These are phyloP conservation scores for Eucalyptus urophylla DNA, from an alignment of 345 rosid genomes.

Conservation along the genomic window DNA sequence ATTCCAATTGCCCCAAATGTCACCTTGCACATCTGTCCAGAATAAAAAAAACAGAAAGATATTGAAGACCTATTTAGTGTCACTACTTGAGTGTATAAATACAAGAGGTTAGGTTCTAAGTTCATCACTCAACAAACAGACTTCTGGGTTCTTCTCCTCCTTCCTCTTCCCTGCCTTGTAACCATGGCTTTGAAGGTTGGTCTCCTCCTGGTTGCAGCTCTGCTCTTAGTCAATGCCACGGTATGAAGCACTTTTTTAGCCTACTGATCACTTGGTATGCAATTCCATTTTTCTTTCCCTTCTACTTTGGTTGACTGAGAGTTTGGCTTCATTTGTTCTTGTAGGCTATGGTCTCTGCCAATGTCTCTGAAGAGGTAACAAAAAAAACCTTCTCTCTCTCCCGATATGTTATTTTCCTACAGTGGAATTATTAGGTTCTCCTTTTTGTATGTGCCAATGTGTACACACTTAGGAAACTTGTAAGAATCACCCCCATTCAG, in stretches of 20 bases:
- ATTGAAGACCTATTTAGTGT: not conserved
- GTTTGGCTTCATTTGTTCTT: not conserved
- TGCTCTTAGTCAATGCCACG: not conserved
- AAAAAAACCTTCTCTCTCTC: not conserved
- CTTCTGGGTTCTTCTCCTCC: not conserved
- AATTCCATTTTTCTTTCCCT: not conserved
- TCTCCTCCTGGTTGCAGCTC: not conserved
- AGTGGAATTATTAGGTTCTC: not conserved
- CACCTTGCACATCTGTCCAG: not conserved
- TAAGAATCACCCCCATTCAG: not conserved
- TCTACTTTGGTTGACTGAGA: not conserved
- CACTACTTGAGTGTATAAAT: not conserved
- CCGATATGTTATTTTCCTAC: not conserved
- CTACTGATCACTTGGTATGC: not conserved
- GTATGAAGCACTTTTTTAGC: not conserved
- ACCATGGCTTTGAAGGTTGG: not conserved
- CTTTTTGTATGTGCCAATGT: not conserved
- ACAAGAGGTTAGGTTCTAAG: not conserved
- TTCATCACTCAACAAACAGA: not conserved
- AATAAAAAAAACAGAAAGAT: not conserved
- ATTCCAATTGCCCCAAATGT: not conserved
- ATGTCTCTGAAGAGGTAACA: not conserved
- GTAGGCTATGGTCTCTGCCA: not conserved
- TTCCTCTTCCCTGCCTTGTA: not conserved
- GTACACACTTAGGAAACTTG: not conserved